Evolutionary conservation across 2,329 filamentous ascomycete species (phyloP).

Genomic region (Cercospora brassicicola): DNA sequence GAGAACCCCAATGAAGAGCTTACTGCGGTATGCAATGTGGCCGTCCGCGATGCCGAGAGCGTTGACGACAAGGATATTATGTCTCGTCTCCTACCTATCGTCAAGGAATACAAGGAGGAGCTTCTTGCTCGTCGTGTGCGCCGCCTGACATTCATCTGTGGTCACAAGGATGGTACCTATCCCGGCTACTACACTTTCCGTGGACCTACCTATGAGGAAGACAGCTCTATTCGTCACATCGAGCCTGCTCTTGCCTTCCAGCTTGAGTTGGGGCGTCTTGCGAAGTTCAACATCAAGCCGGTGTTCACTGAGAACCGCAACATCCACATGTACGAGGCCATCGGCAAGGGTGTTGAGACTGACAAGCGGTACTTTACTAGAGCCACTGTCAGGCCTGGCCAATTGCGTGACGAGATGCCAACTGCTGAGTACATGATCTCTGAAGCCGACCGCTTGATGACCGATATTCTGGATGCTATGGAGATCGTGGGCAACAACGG

Average conservation of each 20-base stretch:
- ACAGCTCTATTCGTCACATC: slow-evolving; percentile 93
- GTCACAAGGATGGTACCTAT: slow-evolving; percentile 89
- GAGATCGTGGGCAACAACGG: slow-evolving; percentile 99
- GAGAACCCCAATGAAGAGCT: slow-evolving; percentile 69
- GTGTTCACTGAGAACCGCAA: slow-evolving; percentile 99
- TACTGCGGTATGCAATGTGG: slow-evolving; percentile 88
- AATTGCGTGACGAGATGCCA: slow-evolving; percentile 93
- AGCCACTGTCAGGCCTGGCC: slow-evolving; percentile 89
- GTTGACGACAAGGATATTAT: slow-evolving; percentile 79
- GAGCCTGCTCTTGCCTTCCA: slow-evolving; percentile 98
- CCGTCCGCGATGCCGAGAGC: slow-evolving; percentile 83
- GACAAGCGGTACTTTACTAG: slow-evolving; percentile 99
- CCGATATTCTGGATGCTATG: slow-evolving; percentile 93
- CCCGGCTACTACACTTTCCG: slow-evolving; percentile 99
- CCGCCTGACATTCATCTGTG: slow-evolving; percentile 93
- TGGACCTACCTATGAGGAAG: slow-evolving; percentile 83
- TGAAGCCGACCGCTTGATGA: slow-evolving; percentile 93
- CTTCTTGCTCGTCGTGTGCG: slow-evolving; percentile 78
- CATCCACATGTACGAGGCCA: slow-evolving; percentile 96
- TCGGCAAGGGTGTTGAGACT: slow-evolving; percentile 90
- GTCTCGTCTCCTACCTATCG: slow-evolving; percentile 69
- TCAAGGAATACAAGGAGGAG: slow-evolving; percentile 80
- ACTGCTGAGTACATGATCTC: slow-evolving; percentile 98
- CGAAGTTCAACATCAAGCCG: slow-evolving; percentile 96
- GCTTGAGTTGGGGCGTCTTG: slow-evolving; percentile 88